Evolutionary conservation across 2,329 filamentous ascomycete genomes (phyloP), one percentile per base, ranked within the genome.

Genomic region (Westerdykella aurantiaca): DNA sequence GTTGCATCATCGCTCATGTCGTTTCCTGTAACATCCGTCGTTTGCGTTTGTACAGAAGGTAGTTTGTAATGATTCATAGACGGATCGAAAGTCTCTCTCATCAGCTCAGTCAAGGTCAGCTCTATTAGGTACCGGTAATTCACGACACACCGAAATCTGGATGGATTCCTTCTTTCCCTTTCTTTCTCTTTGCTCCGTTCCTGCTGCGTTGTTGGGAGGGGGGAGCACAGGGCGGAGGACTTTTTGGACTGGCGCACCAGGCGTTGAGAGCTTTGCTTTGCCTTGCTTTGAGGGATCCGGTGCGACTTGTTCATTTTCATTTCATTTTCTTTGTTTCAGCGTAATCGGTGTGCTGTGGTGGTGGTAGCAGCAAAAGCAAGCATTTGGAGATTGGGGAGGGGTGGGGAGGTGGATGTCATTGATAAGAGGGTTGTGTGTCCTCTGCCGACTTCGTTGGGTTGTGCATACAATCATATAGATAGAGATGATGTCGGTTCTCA

Each of bases 21-120:
- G 25, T 29, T 29, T 29, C 25, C 25, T 12, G 11, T 29, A 29
- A 7, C 25, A 29, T 29, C 25, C 25, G 25, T 29, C 25, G 25
- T 29, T 29, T 29, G 25, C 25, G 25, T 29, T 29, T 29, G 25
- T 29, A 29, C 25, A 29, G 25, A 29, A 65, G 63, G 60, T 64
- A 66, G 54, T 56, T 66, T 66, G 61, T 66, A 66, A 66, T 66
- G 63, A 65, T 63, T 59, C 52, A 65, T 65, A 65, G 62, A 65
- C 56, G 61, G 56, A 59, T 56, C 54, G 53, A 63, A 64, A 64
- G 63, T 58, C 52, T 61, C 52, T 61, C 53, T 44, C 62, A 57
- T 55, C 48, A 50, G 33, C 3, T 16, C 33, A 35, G 33, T 18
- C 33, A 35, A 35, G n/a, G 17, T 46, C 48, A 52, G 37, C 49